Evolutionary conservation across 306 rosid species (phyloP).

Genomic region (Lupinus albus): DNA sequence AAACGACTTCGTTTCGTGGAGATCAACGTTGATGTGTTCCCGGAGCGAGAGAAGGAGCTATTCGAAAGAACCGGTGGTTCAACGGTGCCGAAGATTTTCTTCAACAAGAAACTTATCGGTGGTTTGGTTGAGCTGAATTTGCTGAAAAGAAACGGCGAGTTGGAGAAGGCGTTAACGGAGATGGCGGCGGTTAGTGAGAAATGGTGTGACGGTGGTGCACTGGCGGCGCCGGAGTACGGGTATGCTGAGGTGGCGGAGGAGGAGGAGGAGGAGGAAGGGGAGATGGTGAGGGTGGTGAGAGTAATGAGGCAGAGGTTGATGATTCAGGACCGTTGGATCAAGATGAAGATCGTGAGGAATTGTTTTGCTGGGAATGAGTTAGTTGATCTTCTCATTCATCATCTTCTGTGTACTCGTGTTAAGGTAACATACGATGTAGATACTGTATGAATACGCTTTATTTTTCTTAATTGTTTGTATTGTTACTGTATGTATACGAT

Average conservation of each 20-base stretch:
- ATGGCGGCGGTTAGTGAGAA: conserved; percentile 38
- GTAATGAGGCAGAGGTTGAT: conserved; percentile 74
- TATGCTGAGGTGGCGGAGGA: conserved; percentile 50
- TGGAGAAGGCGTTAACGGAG: conserved; percentile 56
- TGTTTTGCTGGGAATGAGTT: conserved; percentile 73
- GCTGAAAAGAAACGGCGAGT: conserved; percentile 66
- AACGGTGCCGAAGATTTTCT: conserved; percentile 83
- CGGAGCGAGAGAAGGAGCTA: conserved; percentile 66
- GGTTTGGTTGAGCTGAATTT: conserved; percentile 80
- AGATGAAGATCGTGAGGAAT: conserved; percentile 74
- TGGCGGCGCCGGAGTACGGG: conserved; percentile 78
- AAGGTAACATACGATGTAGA: conserved; percentile 55
- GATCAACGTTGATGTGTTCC: conserved; percentile 81
- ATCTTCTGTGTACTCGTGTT: conserved; percentile 59
- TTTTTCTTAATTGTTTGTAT: neutral
- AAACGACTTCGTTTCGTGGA: conserved; percentile 67
- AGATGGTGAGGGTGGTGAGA: conserved; percentile 55
- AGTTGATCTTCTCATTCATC: conserved; percentile 65
- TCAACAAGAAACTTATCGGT: conserved; percentile 77
- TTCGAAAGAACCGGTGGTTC: conserved; percentile 57
- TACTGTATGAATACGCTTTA: neutral
- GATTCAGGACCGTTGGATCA: conserved; percentile 86
- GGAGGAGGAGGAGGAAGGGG: conserved; percentile 44
- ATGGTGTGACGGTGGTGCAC: conserved; percentile 69
- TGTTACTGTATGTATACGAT: neutral